These are phyloP conservation scores for Fusarium sp. DNA, from an alignment of 2,329 filamentous ascomycete species.

Conservation along the genomic window DNA sequence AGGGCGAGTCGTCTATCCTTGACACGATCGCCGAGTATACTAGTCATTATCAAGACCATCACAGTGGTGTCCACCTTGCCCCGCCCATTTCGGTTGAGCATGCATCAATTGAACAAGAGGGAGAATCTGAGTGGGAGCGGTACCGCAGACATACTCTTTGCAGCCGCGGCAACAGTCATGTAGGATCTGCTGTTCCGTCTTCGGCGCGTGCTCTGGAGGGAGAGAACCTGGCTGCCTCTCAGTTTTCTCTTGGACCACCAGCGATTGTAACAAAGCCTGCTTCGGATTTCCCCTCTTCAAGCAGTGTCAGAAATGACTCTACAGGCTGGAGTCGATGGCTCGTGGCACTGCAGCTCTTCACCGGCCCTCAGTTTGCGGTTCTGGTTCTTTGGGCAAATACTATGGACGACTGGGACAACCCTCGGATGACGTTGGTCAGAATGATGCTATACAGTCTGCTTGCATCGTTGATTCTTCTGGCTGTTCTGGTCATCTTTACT, in stretches of 20 bases:
- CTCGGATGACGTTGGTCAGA: slow-evolving; percentile 65
- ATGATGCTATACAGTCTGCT: slow-evolving; percentile 76
- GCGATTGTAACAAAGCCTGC: slow-evolving; percentile 50
- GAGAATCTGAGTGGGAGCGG: slow-evolving; percentile 71
- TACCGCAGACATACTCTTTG: slow-evolving; percentile 64
- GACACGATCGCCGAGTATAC: slow-evolving; percentile 51
- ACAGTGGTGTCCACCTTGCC: slow-evolving; percentile 50
- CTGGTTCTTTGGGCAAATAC: slow-evolving; percentile 81
- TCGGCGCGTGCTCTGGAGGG: slow-evolving; percentile 38
- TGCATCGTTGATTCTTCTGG: slow-evolving; percentile 75
- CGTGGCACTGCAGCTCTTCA: slow-evolving; percentile 85
- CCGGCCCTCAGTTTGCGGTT: slow-evolving; percentile 85
- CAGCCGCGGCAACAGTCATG: slow-evolving; percentile 46
- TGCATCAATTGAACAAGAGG: slow-evolving; percentile 57
- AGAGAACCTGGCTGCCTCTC: slow-evolving; percentile 39
- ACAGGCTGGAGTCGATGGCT: slow-evolving; percentile 93
- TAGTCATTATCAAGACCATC: slow-evolving; percentile 34
- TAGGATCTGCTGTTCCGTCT: slow-evolving; percentile 30
- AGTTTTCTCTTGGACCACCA: slow-evolving; percentile 42
- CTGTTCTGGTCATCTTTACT: slow-evolving; percentile 76
- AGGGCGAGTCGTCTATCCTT: slow-evolving; percentile 52
- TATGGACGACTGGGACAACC: slow-evolving; percentile 68
- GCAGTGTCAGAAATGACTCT: slow-evolving; percentile 55
- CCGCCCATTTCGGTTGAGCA: slow-evolving; percentile 55
- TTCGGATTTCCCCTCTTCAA: slow-evolving; percentile 53